Evolutionary conservation across 179 eudicot genomes (phyloP), one percentile per base, ranked within the genome.

Genomic region (Beta corolliflora): DNA sequence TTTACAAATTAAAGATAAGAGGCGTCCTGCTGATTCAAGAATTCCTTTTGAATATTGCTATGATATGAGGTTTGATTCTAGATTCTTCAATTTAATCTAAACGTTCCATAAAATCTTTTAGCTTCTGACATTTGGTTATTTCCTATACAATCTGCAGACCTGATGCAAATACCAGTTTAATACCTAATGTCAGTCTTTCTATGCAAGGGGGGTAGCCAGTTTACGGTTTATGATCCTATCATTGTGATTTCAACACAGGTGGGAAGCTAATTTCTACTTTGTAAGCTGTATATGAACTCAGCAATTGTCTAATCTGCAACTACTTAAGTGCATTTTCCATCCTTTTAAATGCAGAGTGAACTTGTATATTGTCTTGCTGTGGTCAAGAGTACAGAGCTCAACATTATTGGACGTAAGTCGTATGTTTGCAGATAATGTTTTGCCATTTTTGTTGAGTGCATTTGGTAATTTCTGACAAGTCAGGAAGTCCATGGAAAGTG

Each of bases 321-420:
- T 52, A 13, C 44, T 36, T 31, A 21, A 41, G n/a, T 53, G 31
- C 66, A 21, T 77, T 63, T 36, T 76, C 52, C 16, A 21, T 59
- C 46, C 63, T 81, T 41, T 54, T 41, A 58, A 74, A 83, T 80
- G 95, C 91, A 94, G 98, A 84, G 68, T 64, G 93, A 93, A 86
- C 86, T 91, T 77, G 84, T 92, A n/a, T 93, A 94, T 83, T 94
- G 97, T 82, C 93, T 93, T 85, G 97, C 98, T 73, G 88, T 93
- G 71, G 87, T 94, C 81, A 91, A 80, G 85, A 91, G 91, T 82
- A 66, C 89, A 78, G 94, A 91, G 75, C 84, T 91, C 77, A 94
- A 86, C 84, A 94, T 94, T 71, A 91, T 93, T 84, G 98, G 98
- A 75, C 94, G 97, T 93, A 92, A 90, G 97, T 88, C 58, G 50